Percentiles rank a stretch among this genome's conserved stretches.
Evolutionary conservation across 768 basidiomycete species (phyloP).

Genomic region (Leccinum longicurvipes): DNA sequence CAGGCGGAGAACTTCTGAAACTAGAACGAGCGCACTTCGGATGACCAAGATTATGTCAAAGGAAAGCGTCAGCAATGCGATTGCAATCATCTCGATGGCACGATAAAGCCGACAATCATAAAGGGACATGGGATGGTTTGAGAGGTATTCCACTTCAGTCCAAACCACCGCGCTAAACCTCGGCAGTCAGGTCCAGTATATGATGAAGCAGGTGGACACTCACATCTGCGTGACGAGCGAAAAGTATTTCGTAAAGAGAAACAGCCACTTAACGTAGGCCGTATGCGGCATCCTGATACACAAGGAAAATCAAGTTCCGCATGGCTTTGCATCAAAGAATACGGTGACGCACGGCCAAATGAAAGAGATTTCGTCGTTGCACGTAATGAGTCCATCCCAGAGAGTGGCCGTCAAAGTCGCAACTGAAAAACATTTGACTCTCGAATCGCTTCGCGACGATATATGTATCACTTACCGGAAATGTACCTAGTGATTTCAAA

Average conservation of each 20-base stretch:
- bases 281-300: conserved; percentile 12
- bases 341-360: conserved; percentile 23
- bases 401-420: conserved; percentile 6
- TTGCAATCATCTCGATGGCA: conserved; percentile 9
- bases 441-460: neutral
- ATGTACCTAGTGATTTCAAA: conserved; percentile 5
- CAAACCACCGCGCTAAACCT: conserved; percentile 5
- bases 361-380: conserved; percentile 18
- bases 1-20: neutral
- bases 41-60: conserved; percentile 21
- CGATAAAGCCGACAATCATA: conserved; percentile 13
- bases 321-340: neutral
- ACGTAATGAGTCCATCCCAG: conserved; percentile 20
- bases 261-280: conserved; percentile 26
- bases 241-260: conserved; percentile 22
- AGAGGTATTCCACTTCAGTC: conserved; percentile 5
- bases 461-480: conserved; percentile 2
- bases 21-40: conserved; percentile 15
- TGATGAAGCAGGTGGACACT: neutral
- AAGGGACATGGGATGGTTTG: neutral
- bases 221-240: conserved; percentile 18
- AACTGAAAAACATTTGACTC: conserved; percentile 4
- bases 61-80: conserved; percentile 10
- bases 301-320: neutral
- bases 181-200: neutral